phyloP scores from a whole-genome alignment of 106 monocot species.

The Narthecium ossifragum region DNA sequence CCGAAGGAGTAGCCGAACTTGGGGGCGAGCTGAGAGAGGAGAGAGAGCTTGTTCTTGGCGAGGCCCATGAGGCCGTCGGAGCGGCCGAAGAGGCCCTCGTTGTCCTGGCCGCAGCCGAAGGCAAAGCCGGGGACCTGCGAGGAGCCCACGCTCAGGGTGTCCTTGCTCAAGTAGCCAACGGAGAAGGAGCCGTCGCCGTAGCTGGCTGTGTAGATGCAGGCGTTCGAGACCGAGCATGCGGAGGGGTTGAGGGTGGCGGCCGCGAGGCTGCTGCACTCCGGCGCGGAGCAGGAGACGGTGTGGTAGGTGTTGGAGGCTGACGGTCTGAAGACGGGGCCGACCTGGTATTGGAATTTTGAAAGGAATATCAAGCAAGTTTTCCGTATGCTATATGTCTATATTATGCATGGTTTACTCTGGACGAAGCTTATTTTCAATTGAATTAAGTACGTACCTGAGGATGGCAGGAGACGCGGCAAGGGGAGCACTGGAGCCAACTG shows the following conservation, averaged over 20 bases:
- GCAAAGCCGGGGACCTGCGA: constrained; percentile 28
- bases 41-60: constrained; percentile 54
- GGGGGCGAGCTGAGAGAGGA: constrained; percentile 44
- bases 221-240: constrained; percentile 34
- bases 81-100: constrained; percentile 79
- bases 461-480: constrained; percentile 55
- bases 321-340: constrained; percentile 67
- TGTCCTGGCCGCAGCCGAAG: constrained; percentile 88
- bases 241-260: constrained; percentile 74
- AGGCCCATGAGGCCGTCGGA: constrained; percentile 85
- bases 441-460: too few relatives aligned
- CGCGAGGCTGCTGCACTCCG: constrained; percentile 37
- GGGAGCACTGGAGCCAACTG: constrained; percentile 85
- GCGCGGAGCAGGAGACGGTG: constrained; percentile 38
- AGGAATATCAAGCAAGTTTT: too few relatives aligned
- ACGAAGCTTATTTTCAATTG: too few relatives aligned
- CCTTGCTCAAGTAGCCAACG: constrained; percentile 61
- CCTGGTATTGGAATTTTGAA: too few relatives aligned
- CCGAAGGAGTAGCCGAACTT: constrained; percentile 52
- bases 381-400: too few relatives aligned
- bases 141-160: constrained; percentile 39
- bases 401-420: too few relatives aligned
- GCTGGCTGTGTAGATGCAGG: constrained; percentile 72
- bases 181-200: constrained; percentile 94
- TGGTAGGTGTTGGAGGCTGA: constrained; percentile 47